Percentiles rank a stretch among this genome's conserved stretches.
Conservation (phyloP, 495 filamentous ascomycete species). For the Neurospora tetraspora region DNA sequence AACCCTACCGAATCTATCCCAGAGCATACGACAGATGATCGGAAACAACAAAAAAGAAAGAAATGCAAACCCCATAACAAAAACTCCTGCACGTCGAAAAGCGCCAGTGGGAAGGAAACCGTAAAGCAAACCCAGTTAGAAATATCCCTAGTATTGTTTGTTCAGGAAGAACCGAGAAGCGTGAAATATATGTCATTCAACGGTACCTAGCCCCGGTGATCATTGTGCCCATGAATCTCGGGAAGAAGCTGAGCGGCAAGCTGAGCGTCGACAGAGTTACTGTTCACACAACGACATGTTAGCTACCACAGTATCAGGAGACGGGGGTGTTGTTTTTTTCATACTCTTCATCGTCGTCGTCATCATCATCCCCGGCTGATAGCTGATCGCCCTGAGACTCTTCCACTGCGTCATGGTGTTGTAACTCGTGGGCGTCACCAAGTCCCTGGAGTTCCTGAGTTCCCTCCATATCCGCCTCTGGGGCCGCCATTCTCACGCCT, state of each 20-base stretch:
- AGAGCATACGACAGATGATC: neutral
- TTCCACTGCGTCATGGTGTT: neutral
- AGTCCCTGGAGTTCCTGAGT: neutral
- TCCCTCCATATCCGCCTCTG: neutral
- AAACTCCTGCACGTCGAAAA: neutral
- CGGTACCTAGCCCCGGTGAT: neutral
- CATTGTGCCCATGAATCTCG: conserved; percentile 6
- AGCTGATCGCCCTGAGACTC: neutral
- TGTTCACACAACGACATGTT: neutral
- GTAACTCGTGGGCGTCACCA: neutral
- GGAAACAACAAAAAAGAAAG: neutral
- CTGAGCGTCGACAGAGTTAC: conserved; percentile 5
- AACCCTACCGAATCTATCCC: neutral
- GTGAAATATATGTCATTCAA: too few species aligned
- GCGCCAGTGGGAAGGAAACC: neutral
- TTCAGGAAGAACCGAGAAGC: neutral
- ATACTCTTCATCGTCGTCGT: neutral
- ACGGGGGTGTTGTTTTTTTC: neutral
- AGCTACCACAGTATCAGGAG: neutral
- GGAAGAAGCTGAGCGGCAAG: conserved; percentile 15
- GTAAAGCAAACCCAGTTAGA: neutral
- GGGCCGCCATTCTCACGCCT: neutral
- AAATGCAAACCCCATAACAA: neutral
- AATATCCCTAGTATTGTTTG: neutral
- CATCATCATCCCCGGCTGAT: neutral